Evolutionary conservation across 805 yeast species (phyloP), one percentile per base, ranked within the genome.

Genomic region (Nakazawaea pomicola): DNA sequence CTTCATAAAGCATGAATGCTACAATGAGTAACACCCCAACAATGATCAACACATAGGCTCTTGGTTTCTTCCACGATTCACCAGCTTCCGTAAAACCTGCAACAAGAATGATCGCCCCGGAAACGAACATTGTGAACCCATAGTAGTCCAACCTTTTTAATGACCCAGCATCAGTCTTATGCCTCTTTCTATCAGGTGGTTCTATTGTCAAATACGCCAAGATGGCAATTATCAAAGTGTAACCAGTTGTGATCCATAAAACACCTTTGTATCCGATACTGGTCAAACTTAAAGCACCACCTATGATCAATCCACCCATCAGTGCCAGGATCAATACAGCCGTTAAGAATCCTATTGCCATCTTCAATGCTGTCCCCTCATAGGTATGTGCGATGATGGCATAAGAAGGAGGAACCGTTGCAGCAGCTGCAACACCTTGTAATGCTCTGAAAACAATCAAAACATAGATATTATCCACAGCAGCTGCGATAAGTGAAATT

Each of bases 31-130:
- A 17, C 11, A 61, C 36, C 1, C 76, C 76, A 37, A 70, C 41
- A 2, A 63, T 53, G 1, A 71, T 44, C 0, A 75, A 61, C n/a
- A 67, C 68, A 44, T 68, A 68, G 1, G 67, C 64, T n/a, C 54
- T 50, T 1, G 75, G 67, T 1, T 56, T 41, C 2, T 54, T 53
- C 76, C 76, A 72, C 0, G 53, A 51, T 4, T 58, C 60, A 17
- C 74, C 74, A 15, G 72, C 74, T 46, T 68, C 67, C 0, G 71
- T 68, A 31, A 71, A 53, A 0, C 73, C 77, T 8, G 65, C 55
- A 23, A 70, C 67, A 2, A 69, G 48, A 27, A 71, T 48, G 3
- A 69, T 33, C 3, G 57, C 46, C 0, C 71, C 72, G 12, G 49
- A 36, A 18, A 70, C 62, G 11, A 67, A 44, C n/a, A 61, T 7